Evolutionary conservation across 345 rosid genomes (phyloP).

Genomic region (Lepidium sativum): DNA sequence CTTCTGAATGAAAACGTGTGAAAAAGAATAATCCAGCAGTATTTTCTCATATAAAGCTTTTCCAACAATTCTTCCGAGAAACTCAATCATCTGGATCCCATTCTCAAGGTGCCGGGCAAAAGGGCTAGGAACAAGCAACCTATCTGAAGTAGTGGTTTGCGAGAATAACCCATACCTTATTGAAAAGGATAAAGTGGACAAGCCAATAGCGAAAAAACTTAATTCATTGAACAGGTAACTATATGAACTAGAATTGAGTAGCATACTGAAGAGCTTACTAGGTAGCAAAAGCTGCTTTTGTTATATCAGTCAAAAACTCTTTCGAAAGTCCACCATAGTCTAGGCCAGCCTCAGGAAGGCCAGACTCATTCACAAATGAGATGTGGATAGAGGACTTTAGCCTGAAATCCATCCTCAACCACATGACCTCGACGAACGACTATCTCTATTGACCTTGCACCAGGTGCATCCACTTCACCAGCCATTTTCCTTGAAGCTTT

Average conservation of each 20-base stretch:
- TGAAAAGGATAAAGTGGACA: slow-evolving; percentile 6
- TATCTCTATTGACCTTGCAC: slow-evolving; percentile 78
- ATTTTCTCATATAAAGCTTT: slow-evolving; percentile 97
- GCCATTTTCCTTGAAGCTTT: slow-evolving; percentile 82
- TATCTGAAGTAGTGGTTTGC: slow-evolving; percentile 76
- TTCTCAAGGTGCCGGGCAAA: slow-evolving; percentile 81
- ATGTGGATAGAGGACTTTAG: slow-evolving; percentile 88
- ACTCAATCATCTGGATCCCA: slow-evolving; percentile 89
- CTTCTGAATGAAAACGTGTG: slow-evolving; percentile 88
- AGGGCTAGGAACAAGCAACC: slow-evolving; percentile 80
- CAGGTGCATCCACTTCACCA: slow-evolving; percentile 81
- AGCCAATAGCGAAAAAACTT: neutral
- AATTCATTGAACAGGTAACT: slow-evolving; percentile 8
- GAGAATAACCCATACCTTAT: slow-evolving; percentile 80
- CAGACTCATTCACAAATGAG: slow-evolving; percentile 92
- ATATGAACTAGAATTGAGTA: neutral
- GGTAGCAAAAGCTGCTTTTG: slow-evolving; percentile 83
- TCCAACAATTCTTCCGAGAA: slow-evolving; percentile 95
- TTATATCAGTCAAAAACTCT: slow-evolving; percentile 91
- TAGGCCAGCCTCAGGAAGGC: slow-evolving; percentile 97
- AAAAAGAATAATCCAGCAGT: slow-evolving; percentile 84
- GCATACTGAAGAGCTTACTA: slow-evolving; percentile 53
- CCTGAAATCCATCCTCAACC: slow-evolving; percentile 92
- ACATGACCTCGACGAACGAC: slow-evolving; percentile 84
- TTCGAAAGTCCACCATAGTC: slow-evolving; percentile 97